Conservation (phyloP, 805 yeast species). For the Saccharomycopsis selenospora region DNA sequence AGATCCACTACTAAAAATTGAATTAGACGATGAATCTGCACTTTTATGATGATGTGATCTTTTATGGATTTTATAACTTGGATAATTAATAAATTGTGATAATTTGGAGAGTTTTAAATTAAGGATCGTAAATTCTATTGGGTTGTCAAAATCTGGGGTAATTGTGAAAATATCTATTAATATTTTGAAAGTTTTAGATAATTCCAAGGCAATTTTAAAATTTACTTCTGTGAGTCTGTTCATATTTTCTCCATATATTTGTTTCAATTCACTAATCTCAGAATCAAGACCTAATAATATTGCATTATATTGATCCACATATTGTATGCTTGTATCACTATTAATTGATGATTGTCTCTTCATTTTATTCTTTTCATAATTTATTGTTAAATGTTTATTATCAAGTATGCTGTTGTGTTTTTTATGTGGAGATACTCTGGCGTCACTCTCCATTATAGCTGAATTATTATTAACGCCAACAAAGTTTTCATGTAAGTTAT, state of each 20-base stretch:
- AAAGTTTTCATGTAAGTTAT: too few species aligned
- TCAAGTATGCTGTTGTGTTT: not conserved
- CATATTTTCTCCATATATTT: slow-evolving; percentile 7
- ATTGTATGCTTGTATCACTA: not conserved
- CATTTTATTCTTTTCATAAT: not conserved
- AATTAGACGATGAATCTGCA: slow-evolving; percentile 22
- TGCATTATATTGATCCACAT: slow-evolving; percentile 12
- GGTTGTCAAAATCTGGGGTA: slow-evolving; percentile 8
- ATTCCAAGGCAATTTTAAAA: slow-evolving; percentile 6
- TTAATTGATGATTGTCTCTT: not conserved
- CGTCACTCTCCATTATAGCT: not conserved
- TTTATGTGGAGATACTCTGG: not conserved
- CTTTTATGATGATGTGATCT: slow-evolving; percentile 12
- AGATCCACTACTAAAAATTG: slow-evolving; percentile 25
- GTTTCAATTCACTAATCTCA: slow-evolving; percentile 6
- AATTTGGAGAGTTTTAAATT: slow-evolving; percentile 13
- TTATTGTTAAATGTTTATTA: not conserved
- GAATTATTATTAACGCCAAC: not conserved
- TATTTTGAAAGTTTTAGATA: slow-evolving; percentile 14
- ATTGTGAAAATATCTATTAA: slow-evolving; percentile 16
- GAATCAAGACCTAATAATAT: slow-evolving; percentile 5
- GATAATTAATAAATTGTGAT: slow-evolving; percentile 16
- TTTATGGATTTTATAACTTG: slow-evolving; percentile 12
- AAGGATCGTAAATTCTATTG: slow-evolving; percentile 18
- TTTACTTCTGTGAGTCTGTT: slow-evolving; percentile 6